These are phyloP conservation scores for Solanum commersonii DNA, from an alignment of 257 asterid genomes.

Conservation along the genomic window DNA sequence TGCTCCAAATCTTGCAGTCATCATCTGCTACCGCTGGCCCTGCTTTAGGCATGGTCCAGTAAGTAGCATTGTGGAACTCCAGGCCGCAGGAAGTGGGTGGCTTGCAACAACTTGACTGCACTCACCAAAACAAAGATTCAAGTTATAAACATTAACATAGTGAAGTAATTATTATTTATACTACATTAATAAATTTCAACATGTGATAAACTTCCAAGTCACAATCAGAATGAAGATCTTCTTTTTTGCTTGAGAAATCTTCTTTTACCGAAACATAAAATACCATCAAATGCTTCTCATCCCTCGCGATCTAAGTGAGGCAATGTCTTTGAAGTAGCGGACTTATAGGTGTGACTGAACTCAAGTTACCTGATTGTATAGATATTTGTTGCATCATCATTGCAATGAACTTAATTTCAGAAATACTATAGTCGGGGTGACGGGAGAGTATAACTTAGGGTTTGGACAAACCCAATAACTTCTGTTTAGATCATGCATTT, in stretches of 20 bases:
- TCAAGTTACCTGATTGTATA: neutral
- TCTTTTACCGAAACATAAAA: neutral
- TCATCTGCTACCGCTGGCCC: constrained; percentile 16
- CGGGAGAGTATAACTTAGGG: neutral
- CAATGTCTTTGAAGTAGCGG: neutral
- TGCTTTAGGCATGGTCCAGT: constrained; percentile 25
- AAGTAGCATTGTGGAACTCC: constrained; percentile 29
- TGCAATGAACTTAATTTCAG: neutral
- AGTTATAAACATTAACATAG: too few relatives aligned
- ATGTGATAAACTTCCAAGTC: neutral
- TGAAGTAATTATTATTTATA: neutral
- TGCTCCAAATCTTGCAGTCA: constrained; percentile 49
- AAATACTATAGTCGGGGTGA: neutral
- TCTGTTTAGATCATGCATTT: neutral
- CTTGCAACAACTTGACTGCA: constrained; percentile 59
- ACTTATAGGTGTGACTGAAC: neutral
- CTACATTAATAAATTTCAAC: neutral
- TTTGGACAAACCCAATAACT: neutral
- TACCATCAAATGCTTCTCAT: neutral
- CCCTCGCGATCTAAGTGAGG: neutral
- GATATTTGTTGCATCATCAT: neutral
- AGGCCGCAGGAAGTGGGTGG: constrained; percentile 43
- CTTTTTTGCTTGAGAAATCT: neutral
- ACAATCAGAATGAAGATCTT: neutral
- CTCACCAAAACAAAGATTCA: neutral